Evolutionary conservation across 805 yeast species (phyloP), one percentile per base, ranked within the genome.

Genomic region (Groenewaldozyma tartarivorans): DNA sequence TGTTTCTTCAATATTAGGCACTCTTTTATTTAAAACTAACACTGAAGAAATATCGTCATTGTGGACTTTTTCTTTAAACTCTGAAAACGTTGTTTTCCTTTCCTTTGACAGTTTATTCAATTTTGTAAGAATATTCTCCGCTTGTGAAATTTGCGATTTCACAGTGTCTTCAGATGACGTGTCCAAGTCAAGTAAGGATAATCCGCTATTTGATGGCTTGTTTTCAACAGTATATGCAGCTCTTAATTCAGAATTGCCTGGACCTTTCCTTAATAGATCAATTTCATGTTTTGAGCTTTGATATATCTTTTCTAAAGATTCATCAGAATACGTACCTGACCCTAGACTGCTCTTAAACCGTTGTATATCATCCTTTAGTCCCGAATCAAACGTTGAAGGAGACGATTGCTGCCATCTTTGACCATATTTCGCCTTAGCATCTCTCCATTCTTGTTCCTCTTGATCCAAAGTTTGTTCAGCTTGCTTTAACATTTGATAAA

Each of bases 21-120:
- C 71, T 34, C 73, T 69, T 45, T 73, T 75, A 55, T 83, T 80
- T 48, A 79, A 64, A 5, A 90, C 72, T 24, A 90, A 66, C 9
- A 79, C 66, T 40, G 80, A 78, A 0, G 95, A 80, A 38, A 87
- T 85, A 55, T 90, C 96, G 61, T 90, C 97, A 11, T 71, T 68
- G 52, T 79, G 92, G 26, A 83, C 77, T 36, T 73, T 72, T 4
- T 66, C 69, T 54, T 86, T 86, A 52, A 90, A 67, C 38, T 78
- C 84, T 1, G 68, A 68, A 27, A 83, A 64, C 1, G 80, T 68
- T 30, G 75, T 67, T 4, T 64, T 57, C 35, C 94, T 75, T 56
- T 83, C 92, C 24, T 71, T 64, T 50, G 77, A 77, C 43, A 86
- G 56, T 34, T 73, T 67, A 43, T 74, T 74, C 52, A 90, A 67